These are phyloP conservation scores for Zymoseptoria ardabiliae DNA, from an alignment of 2,329 filamentous ascomycete species.

Conservation along the genomic window DNA sequence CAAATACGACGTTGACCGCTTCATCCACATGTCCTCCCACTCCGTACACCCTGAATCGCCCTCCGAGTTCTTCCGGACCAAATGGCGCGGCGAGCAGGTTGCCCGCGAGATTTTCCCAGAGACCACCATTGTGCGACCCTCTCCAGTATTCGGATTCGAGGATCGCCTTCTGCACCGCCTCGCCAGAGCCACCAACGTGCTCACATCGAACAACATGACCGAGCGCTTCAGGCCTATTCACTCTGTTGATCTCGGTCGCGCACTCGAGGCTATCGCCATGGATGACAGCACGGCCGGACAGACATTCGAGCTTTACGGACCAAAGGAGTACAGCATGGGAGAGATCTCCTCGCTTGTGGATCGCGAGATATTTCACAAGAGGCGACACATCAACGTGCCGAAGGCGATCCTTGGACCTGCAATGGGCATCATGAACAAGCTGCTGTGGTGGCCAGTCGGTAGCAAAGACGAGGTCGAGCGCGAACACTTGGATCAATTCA, in stretches of 20 bases:
- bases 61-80: conserved; percentile 86
- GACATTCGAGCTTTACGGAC: conserved; percentile 91
- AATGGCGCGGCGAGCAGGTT: conserved; percentile 75
- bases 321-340: conserved; percentile 81
- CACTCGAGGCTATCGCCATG: conserved; percentile 81
- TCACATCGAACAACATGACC: conserved; percentile 90
- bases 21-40: conserved; percentile 93
- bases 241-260: conserved; percentile 81
- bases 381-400: conserved; percentile 85
- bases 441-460: conserved; percentile 80
- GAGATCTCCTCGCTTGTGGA: conserved; percentile 86
- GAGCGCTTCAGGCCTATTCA: conserved; percentile 89
- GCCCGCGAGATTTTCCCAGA: conserved; percentile 88
- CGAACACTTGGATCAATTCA: conserved; percentile 86
- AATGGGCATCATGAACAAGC: conserved; percentile 67
- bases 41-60: conserved; percentile 74
- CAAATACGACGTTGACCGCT: conserved; percentile 96
- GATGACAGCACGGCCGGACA: conserved; percentile 85
- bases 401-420: conserved; percentile 70
- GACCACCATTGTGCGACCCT: conserved; percentile 90
- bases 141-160: conserved; percentile 91
- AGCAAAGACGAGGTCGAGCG: conserved; percentile 82
- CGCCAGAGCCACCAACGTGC: conserved; percentile 68
- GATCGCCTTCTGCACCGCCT: conserved; percentile 84
- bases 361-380: conserved; percentile 82